Conservation (phyloP, 352 stramenopile genomes). For the Pythium apleroticum region DNA sequence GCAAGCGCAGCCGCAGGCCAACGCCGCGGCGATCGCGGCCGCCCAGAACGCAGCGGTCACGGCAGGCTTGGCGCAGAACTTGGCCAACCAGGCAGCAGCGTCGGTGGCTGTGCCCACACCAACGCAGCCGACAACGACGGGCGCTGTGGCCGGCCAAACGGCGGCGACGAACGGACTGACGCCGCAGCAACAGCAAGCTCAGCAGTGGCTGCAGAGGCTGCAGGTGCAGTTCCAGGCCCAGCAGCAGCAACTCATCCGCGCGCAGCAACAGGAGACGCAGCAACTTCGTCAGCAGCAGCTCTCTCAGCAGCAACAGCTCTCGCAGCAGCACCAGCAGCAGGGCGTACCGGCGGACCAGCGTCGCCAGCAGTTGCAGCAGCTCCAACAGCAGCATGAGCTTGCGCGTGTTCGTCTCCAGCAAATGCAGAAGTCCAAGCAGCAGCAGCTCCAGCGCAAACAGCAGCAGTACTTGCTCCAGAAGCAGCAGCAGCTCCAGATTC, state of each 20-base stretch:
- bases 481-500: conserved; percentile 16
- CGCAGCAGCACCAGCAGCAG: conserved; percentile 72
- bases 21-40: not conserved
- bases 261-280: conserved; percentile 79
- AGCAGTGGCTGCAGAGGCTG: conserved; percentile 80
- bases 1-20: not conserved
- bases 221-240: conserved; percentile 84
- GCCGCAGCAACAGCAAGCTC: conserved; percentile 64
- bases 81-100: not conserved
- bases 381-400: conserved; percentile 42
- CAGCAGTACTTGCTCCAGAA: conserved; percentile 39
- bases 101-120: not conserved
- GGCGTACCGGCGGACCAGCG: conserved; percentile 57
- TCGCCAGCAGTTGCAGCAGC: conserved; percentile 68
- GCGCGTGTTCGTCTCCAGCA: not conserved
- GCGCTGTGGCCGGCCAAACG: not conserved
- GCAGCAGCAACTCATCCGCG: conserved; percentile 71
- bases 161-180: conserved; percentile 16
- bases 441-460: conserved; percentile 25
- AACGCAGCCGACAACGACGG: not conserved
- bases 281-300: conserved; percentile 76
- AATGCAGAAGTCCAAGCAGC: not conserved
- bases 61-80: not conserved
- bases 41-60: not conserved
- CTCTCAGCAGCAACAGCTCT: conserved; percentile 74